phyloP scores from a whole-genome alignment of 2,329 filamentous ascomycete species.

The Falciphora oryzae region DNA sequence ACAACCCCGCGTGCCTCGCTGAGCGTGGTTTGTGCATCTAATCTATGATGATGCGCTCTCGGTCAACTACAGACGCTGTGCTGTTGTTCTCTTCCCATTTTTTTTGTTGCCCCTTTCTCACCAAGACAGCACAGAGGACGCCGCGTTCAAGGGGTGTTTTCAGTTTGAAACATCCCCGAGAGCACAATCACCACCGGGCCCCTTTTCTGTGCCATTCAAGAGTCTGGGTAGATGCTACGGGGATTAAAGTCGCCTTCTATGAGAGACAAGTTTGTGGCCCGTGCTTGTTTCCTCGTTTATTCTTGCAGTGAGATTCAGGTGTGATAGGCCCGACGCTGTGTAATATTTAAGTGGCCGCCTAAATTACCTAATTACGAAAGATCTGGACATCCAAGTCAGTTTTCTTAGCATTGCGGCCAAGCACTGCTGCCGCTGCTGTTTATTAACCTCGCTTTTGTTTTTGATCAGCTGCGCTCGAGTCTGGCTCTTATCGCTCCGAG shows the following conservation, averaged over 20 bases:
- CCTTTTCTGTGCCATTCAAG: background rate
- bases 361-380: background rate
- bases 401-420: background rate
- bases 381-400: background rate
- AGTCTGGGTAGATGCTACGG: background rate
- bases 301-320: background rate
- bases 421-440: background rate
- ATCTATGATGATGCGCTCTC: background rate
- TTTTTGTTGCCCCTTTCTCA: background rate
- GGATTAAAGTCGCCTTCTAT: background rate
- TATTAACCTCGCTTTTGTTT: background rate
- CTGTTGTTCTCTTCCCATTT: background rate
- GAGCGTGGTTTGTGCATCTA: background rate
- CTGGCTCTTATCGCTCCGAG: background rate
- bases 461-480: background rate
- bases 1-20: background rate
- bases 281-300: background rate
- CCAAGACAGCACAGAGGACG: background rate
- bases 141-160: background rate
- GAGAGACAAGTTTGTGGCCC: background rate
- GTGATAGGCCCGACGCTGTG: background rate
- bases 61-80: background rate
- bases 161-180: background rate
- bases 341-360: background rate
- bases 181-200: background rate